Evolutionary conservation across 176 grass and related monocot species (phyloP), one percentile per base, ranked within the genome.

Genomic region (Bromus sterilis): DNA sequence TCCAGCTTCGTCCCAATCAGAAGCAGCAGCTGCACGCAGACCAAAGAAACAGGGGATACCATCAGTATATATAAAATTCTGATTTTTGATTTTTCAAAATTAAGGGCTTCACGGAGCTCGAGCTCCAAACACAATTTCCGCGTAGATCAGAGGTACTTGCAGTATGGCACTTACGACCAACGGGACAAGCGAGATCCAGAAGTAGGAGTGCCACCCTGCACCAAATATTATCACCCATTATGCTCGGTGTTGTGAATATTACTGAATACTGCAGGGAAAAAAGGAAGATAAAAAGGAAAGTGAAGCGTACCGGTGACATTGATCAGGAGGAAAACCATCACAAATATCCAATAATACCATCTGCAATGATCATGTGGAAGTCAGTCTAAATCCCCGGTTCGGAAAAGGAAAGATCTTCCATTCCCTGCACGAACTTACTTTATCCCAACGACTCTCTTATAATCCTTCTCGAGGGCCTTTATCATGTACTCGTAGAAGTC

Each of bases 401-500:
- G 15, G 8, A 51, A 51, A 51, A 51, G 48, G 20, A 51, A 18
- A 46, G 21, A n/a, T 53, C 11, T 34, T 74, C 29, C 32, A 14
- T 15, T 73, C 29, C 30, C 21, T 7, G 20, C 12, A 34, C n/a
- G n/a, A 56, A 74, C 75, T 48, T 94, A 98, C 95, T 91, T 98
- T 89, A 98, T 94, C 36, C 95, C 86, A 10, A 93, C 90, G 8
- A 98, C 92, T 83, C 76, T 86, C 76, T 89, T 94, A 40, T 86
- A 94, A 89, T 98, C 95, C 51, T 83, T 70, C 89, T 98, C 92
- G 2, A 98, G 92, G 60, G 92, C 90, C 78, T 89, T 91, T 12
- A 94, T 81, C 92, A 94, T 94, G 31, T 98, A 98, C 3, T 91
- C 63, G 35, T 94, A 93, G 24, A 98, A 98, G 31, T 98, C 84